Conservation (phyloP, 352 stramenopile genomes). For the Phytophthora ohioensis region DNA sequence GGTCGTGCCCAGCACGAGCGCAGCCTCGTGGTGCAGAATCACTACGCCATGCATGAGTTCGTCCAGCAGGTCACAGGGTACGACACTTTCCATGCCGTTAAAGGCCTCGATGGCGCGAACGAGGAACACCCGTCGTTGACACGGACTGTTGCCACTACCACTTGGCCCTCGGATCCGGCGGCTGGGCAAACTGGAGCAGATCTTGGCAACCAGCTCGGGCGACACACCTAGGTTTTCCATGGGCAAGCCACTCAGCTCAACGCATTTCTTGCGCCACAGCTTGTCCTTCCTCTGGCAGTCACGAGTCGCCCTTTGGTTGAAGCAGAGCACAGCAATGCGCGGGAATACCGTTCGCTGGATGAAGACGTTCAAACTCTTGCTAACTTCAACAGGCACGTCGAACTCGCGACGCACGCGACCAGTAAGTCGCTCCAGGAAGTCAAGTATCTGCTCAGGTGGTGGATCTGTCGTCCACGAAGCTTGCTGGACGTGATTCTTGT, state of each 20-base stretch:
- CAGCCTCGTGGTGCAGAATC: slow-evolving; percentile 86
- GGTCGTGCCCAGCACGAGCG: slow-evolving; percentile 85
- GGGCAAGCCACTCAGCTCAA: slow-evolving; percentile 64
- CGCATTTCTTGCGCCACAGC: slow-evolving; percentile 80
- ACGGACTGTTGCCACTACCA: slow-evolving; percentile 25
- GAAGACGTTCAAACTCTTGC: slow-evolving; percentile 81
- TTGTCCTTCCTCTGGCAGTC: slow-evolving; percentile 89
- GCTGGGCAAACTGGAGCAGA: slow-evolving; percentile 60
- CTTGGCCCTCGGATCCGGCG: slow-evolving; percentile 36
- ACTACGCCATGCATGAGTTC: slow-evolving; percentile 89
- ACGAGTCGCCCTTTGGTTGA: slow-evolving; percentile 67
- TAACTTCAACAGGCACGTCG: slow-evolving; percentile 73
- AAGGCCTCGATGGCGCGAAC: slow-evolving; percentile 83
- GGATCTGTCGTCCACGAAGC: slow-evolving; percentile 72
- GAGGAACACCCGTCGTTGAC: slow-evolving; percentile 57
- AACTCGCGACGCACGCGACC: slow-evolving; percentile 78
- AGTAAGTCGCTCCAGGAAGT: slow-evolving; percentile 79
- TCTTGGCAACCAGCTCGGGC: slow-evolving; percentile 66
- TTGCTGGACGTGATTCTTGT: slow-evolving; percentile 22
- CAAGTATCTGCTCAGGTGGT: slow-evolving; percentile 76
- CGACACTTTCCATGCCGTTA: slow-evolving; percentile 77
- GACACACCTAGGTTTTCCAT: slow-evolving; percentile 75
- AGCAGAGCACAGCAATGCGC: slow-evolving; percentile 79
- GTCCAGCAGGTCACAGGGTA: slow-evolving; percentile 86
- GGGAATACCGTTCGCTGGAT: slow-evolving; percentile 82